Conservation (phyloP, 2,329 filamentous ascomycete species). For the Canariomyces notabilis region DNA sequence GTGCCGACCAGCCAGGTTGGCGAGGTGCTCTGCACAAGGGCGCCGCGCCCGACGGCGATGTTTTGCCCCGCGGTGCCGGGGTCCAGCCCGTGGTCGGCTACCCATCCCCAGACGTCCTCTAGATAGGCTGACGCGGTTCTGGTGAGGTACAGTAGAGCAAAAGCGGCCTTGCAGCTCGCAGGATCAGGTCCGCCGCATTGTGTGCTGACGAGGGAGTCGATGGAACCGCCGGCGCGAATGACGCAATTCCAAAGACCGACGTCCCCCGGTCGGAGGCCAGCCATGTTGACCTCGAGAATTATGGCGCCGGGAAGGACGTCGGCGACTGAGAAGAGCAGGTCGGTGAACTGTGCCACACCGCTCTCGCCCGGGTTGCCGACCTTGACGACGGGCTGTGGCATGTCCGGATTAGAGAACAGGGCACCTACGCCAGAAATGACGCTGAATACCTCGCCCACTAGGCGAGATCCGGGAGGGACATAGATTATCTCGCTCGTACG, state of each 20-base stretch:
- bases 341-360: constrained; percentile 57
- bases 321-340: constrained; percentile 58
- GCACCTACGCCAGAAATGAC: constrained; percentile 44
- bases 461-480: constrained; percentile 44
- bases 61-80: constrained; percentile 32
- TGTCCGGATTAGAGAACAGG: constrained; percentile 38
- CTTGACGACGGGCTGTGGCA: constrained; percentile 45
- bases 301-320: constrained; percentile 58
- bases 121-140: constrained; percentile 43
- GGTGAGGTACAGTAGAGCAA: constrained; percentile 45
- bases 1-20: constrained; percentile 52
- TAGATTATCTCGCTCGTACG: constrained; percentile 46
- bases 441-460: constrained; percentile 53
- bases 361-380: constrained; percentile 53
- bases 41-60: constrained; percentile 43
- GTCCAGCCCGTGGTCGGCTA: constrained; percentile 44
- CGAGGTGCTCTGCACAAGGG: constrained; percentile 41
- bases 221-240: constrained; percentile 43
- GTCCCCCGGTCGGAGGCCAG: constrained; percentile 31
- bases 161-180: constrained; percentile 42
- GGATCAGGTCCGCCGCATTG: constrained; percentile 33
- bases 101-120: constrained; percentile 49
- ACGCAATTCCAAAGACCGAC: constrained; percentile 46
- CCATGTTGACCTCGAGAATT: constrained; percentile 44
- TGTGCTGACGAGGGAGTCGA: constrained; percentile 34